Evolutionary conservation across 2,329 filamentous ascomycete genomes (phyloP), one percentile per base, ranked within the genome.

Genomic region (Neofusicoccum kwambonambiense): DNA sequence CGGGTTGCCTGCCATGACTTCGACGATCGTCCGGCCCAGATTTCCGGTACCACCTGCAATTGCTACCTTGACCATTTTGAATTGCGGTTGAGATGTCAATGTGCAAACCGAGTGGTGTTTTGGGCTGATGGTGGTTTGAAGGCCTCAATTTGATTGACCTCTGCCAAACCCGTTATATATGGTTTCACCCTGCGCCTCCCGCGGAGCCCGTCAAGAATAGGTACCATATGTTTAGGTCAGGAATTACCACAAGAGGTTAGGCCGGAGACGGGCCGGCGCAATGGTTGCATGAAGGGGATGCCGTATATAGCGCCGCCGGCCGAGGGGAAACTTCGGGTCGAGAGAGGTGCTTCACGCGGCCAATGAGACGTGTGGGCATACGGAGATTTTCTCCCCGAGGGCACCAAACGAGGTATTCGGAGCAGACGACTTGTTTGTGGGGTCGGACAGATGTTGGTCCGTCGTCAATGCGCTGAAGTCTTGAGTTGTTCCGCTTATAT

Each of bases 1-100:
- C 51, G 64, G 74, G 19, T 67, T 71, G 27, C 69, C 73, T 8
- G 67, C 67, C 12, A 84, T 67, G 19, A 74, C 78, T 19, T 84
- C 81, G 17, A 84, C 78, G 35, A 85, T 74, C 1, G 80, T 77
- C n/a, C 75, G 77, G 15, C 82, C 82, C 1, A 84, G 71, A n/a
- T 73, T 73, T 35, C 81, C 81, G 0, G 78, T 80, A 13, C 82
- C 82, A 50, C 82, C 82, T 7, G 80, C 79, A 15, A 84, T 77
- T 58, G 80, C 82, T 45, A 84, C 73, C n/a, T 77, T 70, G 9
- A 73, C 69, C 80, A 81, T 81, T 12, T 41, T 56, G 27, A 31
- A 7, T 31, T 31, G 27, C 6, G 27, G 27, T 7, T 31, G 27
- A 31, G 27, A 7, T 31, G 27, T 7, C 6, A 31, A 31, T 31